Base-by-base conservation (phyloP, 306 rosid genomes). In the Begonia loranthoides region DNA sequence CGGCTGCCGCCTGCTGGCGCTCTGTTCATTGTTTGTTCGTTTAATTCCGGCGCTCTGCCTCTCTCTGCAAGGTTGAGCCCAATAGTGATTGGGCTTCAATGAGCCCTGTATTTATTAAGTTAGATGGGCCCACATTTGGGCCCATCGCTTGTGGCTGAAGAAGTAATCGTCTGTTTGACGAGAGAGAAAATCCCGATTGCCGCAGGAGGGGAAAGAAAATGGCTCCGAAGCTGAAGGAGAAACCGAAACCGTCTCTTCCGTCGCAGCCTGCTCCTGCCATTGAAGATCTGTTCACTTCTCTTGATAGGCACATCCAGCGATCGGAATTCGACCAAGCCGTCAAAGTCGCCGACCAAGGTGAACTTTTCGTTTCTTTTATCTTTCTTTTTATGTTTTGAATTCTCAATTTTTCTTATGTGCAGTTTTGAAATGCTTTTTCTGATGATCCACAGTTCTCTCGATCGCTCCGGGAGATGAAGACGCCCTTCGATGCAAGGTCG, bases 311-410 rank as follows among this genome's bases (percentile, higher is more conserved):
- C 82, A 78, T 90, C 61, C 72, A 82, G 52, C 49, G 65, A 61
- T 73, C 79, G 22, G 70, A 84, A 8, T 78, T 62, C 67, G 76
- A 76, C 8, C 74, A 86, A 52, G 99, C 87, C 39, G 80, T 71
- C 65, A 80, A 76, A 71, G 71, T 82, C 57, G 77, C 99, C 52
- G 83, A 86, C 82, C 95, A 90, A 83, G 82, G 99, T 89, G 9
- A 41, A 61, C 61, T 54, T 55, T 10, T 44, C 13, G 15, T 43
- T 43, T 45, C 15, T 50, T 43, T 51, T 14, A 33, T 52, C 9
- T 16, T 41, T 52, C 3, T 21, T 43, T 22, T 41, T 14, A 2
- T 12, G 36, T n/a, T 15, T 4, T 15, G n/a, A 12, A 16, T 43
- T 56, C 9, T 22, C 36, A 1, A 0, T 34, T 40, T 46, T 10